Evolutionary conservation across 352 stramenopile genomes (phyloP).

Genomic region (Pythium plurisporium): DNA sequence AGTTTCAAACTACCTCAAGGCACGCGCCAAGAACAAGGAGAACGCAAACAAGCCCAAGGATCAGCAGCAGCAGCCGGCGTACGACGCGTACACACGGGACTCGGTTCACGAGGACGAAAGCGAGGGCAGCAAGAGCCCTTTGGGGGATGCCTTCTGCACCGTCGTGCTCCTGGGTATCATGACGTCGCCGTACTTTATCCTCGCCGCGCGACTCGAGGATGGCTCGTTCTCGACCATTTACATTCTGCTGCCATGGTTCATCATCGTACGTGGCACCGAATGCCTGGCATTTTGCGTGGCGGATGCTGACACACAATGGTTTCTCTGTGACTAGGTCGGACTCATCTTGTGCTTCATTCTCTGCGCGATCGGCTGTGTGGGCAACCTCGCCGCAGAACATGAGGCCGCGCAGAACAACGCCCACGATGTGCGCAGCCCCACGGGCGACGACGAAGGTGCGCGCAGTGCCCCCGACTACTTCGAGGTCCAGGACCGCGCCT

Average conservation of each 20-base stretch:
- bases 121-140: slow-evolving; percentile 54
- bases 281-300: neutral
- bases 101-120: slow-evolving; percentile 51
- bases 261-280: slow-evolving; percentile 47
- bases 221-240: slow-evolving; percentile 75
- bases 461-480: slow-evolving; percentile 50
- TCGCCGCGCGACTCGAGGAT: slow-evolving; percentile 65
- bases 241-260: slow-evolving; percentile 77
- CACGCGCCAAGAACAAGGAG: slow-evolving; percentile 38
- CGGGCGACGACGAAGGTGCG: slow-evolving; percentile 55
- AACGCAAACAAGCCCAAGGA: slow-evolving; percentile 27
- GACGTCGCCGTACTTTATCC: slow-evolving; percentile 77
- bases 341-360: slow-evolving; percentile 76
- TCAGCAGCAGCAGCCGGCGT: slow-evolving; percentile 31
- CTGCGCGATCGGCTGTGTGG: slow-evolving; percentile 73
- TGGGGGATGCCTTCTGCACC: slow-evolving; percentile 52
- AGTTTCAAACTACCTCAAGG: slow-evolving; percentile 47
- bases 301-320: neutral
- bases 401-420: slow-evolving; percentile 28
- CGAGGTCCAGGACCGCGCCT: slow-evolving; percentile 38
- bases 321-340: slow-evolving; percentile 35
- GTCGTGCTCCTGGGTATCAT: slow-evolving; percentile 33
- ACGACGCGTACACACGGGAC: slow-evolving; percentile 76
- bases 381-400: slow-evolving; percentile 38
- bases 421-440: slow-evolving; percentile 38